phyloP scores from a whole-genome alignment of 2,329 filamentous ascomycete genomes.

The Colletotrichum euphorbiae region DNA sequence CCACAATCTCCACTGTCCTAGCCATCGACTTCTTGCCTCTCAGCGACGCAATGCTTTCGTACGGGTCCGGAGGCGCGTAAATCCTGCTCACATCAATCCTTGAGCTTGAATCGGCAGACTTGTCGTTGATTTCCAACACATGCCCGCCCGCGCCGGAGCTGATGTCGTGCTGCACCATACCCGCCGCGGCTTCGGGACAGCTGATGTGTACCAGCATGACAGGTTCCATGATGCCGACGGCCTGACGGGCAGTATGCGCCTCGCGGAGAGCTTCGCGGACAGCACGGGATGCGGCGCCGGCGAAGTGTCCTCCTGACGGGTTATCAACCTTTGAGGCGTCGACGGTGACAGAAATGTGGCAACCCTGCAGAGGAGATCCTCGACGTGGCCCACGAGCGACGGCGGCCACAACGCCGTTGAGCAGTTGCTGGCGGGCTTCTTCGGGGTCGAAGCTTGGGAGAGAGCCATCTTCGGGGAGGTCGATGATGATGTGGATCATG shows the following conservation, averaged over 20 bases:
- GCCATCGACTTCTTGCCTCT: conserved; percentile 61
- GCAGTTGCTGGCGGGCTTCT: conserved; percentile 68
- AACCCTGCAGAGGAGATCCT: conserved; percentile 82
- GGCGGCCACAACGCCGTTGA: conserved; percentile 85
- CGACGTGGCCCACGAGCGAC: conserved; percentile 86
- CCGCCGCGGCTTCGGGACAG: conserved; percentile 84
- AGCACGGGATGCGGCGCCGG: conserved; percentile 71
- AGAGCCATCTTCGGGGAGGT: conserved; percentile 60
- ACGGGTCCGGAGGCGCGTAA: conserved; percentile 91
- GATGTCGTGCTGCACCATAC: conserved; percentile 85
- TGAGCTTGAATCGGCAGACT: conserved; percentile 53
- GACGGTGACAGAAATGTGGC: conserved; percentile 76
- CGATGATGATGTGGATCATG: conserved; percentile 67
- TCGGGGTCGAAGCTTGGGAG: conserved; percentile 63
- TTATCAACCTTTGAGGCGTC: conserved; percentile 64
- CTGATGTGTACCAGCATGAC: conserved; percentile 92
- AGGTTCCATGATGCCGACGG: conserved; percentile 84
- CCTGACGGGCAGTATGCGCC: conserved; percentile 60
- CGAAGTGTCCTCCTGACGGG: conserved; percentile 75
- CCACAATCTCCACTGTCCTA: conserved; percentile 75
- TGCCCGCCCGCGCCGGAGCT: conserved; percentile 78
- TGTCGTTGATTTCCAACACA: conserved; percentile 76
- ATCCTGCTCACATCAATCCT: conserved; percentile 78
- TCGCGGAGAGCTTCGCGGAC: conserved; percentile 77
- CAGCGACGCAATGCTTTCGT: conserved; percentile 69